Base-by-base conservation (phyloP, 2,329 filamentous ascomycete species). In the Talaromyces sp. region DNA sequence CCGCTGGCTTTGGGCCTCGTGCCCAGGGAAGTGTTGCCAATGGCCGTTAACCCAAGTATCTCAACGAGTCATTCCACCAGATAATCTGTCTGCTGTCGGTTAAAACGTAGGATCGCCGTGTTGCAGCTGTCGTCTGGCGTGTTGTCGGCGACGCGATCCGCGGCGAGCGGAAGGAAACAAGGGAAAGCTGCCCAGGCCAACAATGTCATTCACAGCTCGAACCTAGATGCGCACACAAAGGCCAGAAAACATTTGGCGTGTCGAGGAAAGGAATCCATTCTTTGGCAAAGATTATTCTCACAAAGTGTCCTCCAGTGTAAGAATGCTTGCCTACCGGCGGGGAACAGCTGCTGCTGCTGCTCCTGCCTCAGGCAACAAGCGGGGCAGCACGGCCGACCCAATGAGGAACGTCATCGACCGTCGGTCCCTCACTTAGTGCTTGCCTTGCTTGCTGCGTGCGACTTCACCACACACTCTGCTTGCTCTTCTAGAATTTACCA, bases 311-410 rank as follows among this genome's bases (percentile, higher is more conserved):
- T 42, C 55, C n/a, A 39, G 30, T n/a, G n/a, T n/a, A n/a, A 1
- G 36, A 39, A 15, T n/a, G 15, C n/a, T n/a, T n/a, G 33, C 15
- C 13, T 33, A 33, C 32, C 32, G 36, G 36, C 36, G 36, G 36
- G 36, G 36, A 39, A n/a, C 36, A n/a, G 44, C 22, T 47, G n/a
- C 42, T 22, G n/a, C 44, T 17, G 19, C 44, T 25, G 42, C 42
- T n/a, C 42, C 28, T 62, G 61, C 61, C 61, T 64, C n/a, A 62
- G 62, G 62, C 60, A 22, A 3, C 51, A 54, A 63, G 62, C 62
- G 62, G 62, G 62, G 62, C 60, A 53, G 2, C 19, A 4, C 19
- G 11, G 4, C 8, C 28, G 30, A 22, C 13, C 60, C 60, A 62
- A 62, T 59, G 30, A 19, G 55, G 10, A 39, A 42, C 39, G 36